Evolutionary conservation across 2,329 filamentous ascomycete genomes (phyloP).

Genomic region (Venturia effusa): DNA sequence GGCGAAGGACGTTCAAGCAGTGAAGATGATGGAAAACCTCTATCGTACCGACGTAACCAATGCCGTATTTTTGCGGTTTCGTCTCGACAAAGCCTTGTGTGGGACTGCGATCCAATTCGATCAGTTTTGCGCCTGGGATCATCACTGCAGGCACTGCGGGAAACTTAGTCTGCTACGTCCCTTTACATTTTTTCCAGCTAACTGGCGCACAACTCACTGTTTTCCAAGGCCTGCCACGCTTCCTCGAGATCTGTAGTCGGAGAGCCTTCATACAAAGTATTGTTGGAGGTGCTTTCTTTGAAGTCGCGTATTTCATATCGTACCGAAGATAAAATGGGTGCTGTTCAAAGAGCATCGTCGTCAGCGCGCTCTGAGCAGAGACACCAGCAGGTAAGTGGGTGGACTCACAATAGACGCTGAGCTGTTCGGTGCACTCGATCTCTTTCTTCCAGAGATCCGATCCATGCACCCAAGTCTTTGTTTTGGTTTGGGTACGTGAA

Average conservation of each 20-base stretch:
- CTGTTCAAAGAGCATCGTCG: background rate
- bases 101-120: background rate
- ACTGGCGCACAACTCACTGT: background rate
- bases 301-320: background rate
- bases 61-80: background rate
- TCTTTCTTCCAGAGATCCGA: background rate
- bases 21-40: slow-evolving; percentile 14
- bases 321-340: background rate
- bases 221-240: background rate
- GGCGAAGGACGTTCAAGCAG: slow-evolving; percentile 13
- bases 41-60: slow-evolving; percentile 9
- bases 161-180: background rate
- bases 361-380: background rate
- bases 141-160: background rate
- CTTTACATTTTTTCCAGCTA: too few relatives aligned
- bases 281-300: background rate
- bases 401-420: background rate
- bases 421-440: background rate
- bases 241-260: background rate
- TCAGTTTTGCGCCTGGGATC: background rate
- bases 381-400: background rate
- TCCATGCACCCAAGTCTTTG: background rate
- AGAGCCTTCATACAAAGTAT: background rate
- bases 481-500: background rate
- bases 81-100: background rate